These are phyloP conservation scores for Fraxinus pennsylvanica DNA, from an alignment of 257 asterid genomes.

Conservation along the genomic window DNA sequence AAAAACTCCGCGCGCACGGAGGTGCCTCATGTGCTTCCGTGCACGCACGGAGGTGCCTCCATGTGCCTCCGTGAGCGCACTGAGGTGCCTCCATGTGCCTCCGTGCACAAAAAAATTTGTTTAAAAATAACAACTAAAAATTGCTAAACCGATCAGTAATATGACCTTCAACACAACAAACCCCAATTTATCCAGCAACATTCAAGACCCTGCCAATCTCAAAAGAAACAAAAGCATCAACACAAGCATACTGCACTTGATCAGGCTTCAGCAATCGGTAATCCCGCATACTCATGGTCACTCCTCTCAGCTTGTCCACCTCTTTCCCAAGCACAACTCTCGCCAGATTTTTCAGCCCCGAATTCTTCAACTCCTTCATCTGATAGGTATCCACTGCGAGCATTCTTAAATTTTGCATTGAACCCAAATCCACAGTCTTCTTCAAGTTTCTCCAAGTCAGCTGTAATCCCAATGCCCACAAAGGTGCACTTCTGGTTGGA, in stretches of 20 bases:
- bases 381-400: slow-evolving; percentile 26
- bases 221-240: slow-evolving; percentile 30
- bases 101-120: too few relatives aligned
- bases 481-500: slow-evolving; percentile 18
- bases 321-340: slow-evolving; percentile 27
- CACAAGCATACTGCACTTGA: slow-evolving; percentile 19
- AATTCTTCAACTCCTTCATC: slow-evolving; percentile 13
- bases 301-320: slow-evolving; percentile 26
- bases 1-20: too few relatives aligned
- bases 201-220: slow-evolving; percentile 15
- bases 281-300: slow-evolving; percentile 24
- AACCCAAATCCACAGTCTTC: slow-evolving; percentile 29
- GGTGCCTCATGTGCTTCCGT: too few relatives aligned
- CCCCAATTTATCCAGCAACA: not conserved
- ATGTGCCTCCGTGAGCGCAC: too few relatives aligned
- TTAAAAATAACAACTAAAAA: not conserved
- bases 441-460: slow-evolving; percentile 28
- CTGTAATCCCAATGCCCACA: slow-evolving; percentile 34
- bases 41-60: too few relatives aligned
- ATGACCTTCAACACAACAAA: not conserved
- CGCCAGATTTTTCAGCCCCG: slow-evolving; percentile 34
- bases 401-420: slow-evolving; percentile 21
- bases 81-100: too few relatives aligned
- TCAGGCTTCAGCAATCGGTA: not conserved
- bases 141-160: not conserved